These are phyloP conservation scores for Asclepias syriaca DNA, from an alignment of 257 asterid genomes.

Conservation along the genomic window DNA sequence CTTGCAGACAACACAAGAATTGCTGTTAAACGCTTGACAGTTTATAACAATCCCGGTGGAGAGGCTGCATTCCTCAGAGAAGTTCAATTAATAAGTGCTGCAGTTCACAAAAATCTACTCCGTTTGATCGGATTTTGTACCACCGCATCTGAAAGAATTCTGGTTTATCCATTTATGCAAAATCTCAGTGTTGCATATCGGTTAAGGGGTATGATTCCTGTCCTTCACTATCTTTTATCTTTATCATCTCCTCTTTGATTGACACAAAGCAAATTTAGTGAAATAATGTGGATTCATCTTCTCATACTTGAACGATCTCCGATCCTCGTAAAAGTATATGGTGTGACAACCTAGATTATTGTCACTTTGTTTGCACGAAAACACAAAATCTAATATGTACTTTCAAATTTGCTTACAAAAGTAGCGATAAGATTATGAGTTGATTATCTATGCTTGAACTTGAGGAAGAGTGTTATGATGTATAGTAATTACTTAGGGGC, in stretches of 20 bases:
- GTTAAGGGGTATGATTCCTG: constrained; percentile 49
- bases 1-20: constrained; percentile 55
- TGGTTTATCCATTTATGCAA: constrained; percentile 87
- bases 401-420: no score
- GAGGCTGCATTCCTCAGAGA: constrained; percentile 85
- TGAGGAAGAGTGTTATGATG: no score
- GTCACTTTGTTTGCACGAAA: no score
- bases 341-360: no score
- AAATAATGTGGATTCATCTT: no score
- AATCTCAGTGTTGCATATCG: constrained; percentile 88
- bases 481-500: no score
- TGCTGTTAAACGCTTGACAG: constrained; percentile 75
- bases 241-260: background rate
- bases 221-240: background rate
- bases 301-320: no score
- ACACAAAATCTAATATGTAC: no score
- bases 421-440: no score
- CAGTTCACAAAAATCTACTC: constrained; percentile 78
- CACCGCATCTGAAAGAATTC: constrained; percentile 68
- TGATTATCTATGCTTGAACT: no score
- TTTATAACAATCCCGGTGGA: constrained; percentile 78
- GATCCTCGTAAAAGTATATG: no score
- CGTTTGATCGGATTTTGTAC: constrained; percentile 76
- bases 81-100: constrained; percentile 73
- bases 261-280: no score